Conservation (phyloP, 1,139 yeast species). For the Yamadazyma diospyri region DNA sequence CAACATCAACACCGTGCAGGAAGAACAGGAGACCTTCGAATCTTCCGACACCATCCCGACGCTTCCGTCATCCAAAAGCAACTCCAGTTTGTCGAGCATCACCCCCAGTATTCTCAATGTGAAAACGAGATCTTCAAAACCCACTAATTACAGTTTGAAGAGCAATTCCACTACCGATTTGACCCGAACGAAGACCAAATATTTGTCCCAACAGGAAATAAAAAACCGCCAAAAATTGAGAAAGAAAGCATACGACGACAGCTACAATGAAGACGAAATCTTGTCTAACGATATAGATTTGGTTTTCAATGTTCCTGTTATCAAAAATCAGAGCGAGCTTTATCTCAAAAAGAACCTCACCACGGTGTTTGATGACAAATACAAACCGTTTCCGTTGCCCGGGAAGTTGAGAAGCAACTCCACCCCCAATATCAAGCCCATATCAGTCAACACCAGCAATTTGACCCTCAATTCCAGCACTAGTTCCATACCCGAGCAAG, state of each 20-base stretch:
- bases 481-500: conserved; percentile 1
- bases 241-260: conserved; percentile 42
- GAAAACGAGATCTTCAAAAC: too few relatives aligned
- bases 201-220: conserved; percentile 32
- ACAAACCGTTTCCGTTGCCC: conserved; percentile 38
- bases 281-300: conserved; percentile 36
- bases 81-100: conserved; percentile 3
- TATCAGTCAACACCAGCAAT: conserved; percentile 3
- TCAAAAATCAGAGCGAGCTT: conserved; percentile 35
- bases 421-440: conserved; percentile 13
- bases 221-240: conserved; percentile 39
- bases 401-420: conserved; percentile 24
- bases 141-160: conserved; percentile 1
- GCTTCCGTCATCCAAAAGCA: conserved; percentile 3
- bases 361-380: conserved; percentile 24
- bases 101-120: neutral
- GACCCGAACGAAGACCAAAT: conserved; percentile 35
- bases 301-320: conserved; percentile 45
- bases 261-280: conserved; percentile 42
- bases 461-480: conserved; percentile 1
- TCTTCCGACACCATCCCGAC: neutral
- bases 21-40: neutral
- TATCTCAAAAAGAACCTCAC: conserved; percentile 24
- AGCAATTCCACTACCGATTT: conserved; percentile 16
- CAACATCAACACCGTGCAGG: neutral